Evolutionary conservation across 1,284 basidiomycete genomes (phyloP).

Genomic region (Heterobasidion irregulare): DNA sequence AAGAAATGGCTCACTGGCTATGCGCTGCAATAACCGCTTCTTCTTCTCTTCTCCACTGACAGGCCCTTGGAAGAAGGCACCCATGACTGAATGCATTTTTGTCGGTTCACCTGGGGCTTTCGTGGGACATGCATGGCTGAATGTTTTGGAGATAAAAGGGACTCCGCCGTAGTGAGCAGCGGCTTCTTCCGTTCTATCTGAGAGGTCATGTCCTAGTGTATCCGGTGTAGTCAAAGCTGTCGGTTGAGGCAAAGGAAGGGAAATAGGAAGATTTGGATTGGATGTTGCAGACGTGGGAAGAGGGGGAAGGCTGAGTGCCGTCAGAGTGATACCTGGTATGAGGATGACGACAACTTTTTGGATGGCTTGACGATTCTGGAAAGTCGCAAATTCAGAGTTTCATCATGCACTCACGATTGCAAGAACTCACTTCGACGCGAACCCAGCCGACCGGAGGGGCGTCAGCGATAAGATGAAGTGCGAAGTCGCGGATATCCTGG

Average conservation of each 20-base stretch:
- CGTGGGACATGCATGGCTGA: slow-evolving; percentile 87
- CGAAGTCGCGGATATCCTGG: slow-evolving; percentile 81
- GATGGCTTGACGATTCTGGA: slow-evolving; percentile 56
- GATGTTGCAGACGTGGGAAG: slow-evolving; percentile 51
- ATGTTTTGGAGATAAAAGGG: slow-evolving; percentile 75
- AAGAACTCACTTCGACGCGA: slow-evolving; percentile 40
- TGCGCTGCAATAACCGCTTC: slow-evolving; percentile 43
- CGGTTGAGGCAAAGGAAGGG: slow-evolving; percentile 45
- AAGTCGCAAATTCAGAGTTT: slow-evolving; percentile 18
- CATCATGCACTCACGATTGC: not conserved
- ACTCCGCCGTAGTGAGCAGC: slow-evolving; percentile 28
- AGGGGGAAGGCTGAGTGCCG: slow-evolving; percentile 61
- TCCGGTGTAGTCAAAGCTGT: slow-evolving; percentile 9
- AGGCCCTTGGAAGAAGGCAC: slow-evolving; percentile 73
- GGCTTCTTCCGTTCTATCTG: slow-evolving; percentile 13
- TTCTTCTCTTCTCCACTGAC: slow-evolving; percentile 75
- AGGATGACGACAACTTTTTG: slow-evolving; percentile 73
- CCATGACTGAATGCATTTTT: slow-evolving; percentile 80
- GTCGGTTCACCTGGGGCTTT: slow-evolving; percentile 81
- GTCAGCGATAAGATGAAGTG: slow-evolving; percentile 76
- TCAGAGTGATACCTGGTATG: slow-evolving; percentile 73
- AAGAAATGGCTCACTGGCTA: slow-evolving; percentile 38
- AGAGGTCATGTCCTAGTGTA: not conserved
- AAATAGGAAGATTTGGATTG: slow-evolving; percentile 59
- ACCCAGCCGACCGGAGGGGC: slow-evolving; percentile 79